A percentile compares a stretch with the other conserved stretches of the same genome.
phyloP scores from a whole-genome alignment of 208 protist species.

The Trypanosoma caninum region DNA sequence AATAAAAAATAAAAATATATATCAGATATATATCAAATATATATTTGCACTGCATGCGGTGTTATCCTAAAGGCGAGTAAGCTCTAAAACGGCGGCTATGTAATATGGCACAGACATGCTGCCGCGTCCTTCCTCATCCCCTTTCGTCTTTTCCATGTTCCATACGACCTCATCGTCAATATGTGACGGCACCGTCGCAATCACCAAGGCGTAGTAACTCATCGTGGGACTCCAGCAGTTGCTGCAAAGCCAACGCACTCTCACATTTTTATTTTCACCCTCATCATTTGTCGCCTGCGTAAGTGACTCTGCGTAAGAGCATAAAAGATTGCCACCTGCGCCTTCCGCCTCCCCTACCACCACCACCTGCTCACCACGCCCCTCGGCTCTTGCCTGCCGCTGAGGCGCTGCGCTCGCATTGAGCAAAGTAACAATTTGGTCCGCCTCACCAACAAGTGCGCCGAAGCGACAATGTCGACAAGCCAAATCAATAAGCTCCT shows the following conservation, averaged over 20 bases:
- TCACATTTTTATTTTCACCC: background rate
- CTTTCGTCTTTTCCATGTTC: background rate
- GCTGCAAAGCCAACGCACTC: slow-evolving; percentile 41
- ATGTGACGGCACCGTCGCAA: slow-evolving; percentile 49
- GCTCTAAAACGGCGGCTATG: slow-evolving; percentile 29
- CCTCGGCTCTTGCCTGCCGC: slow-evolving; percentile 1
- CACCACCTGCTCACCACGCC: background rate
- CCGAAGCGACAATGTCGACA: slow-evolving; percentile 51
- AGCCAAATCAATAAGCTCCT: slow-evolving; percentile 66
- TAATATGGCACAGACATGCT: slow-evolving; percentile 14
- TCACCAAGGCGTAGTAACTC: slow-evolving; percentile 70
- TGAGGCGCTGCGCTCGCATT: slow-evolving; percentile 21
- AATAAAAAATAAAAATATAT: too few species aligned
- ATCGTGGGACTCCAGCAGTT: slow-evolving; percentile 56
- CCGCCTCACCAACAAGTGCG: slow-evolving; percentile 68
- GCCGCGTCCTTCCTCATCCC: background rate
- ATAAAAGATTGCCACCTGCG: background rate
- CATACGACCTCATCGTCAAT: background rate
- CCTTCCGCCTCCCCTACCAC: background rate
- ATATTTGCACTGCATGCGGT: background rate
- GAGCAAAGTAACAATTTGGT: slow-evolving; percentile 57
- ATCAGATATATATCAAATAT: too few species aligned
- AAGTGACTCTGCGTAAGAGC: slow-evolving; percentile 1
- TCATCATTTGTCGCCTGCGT: background rate
- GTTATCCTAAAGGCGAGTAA: slow-evolving; percentile 7